Percentiles rank a stretch among this genome's conserved stretches.
Evolutionary conservation across 257 asterid genomes (phyloP).

Genomic region (Agastache rugosa): DNA sequence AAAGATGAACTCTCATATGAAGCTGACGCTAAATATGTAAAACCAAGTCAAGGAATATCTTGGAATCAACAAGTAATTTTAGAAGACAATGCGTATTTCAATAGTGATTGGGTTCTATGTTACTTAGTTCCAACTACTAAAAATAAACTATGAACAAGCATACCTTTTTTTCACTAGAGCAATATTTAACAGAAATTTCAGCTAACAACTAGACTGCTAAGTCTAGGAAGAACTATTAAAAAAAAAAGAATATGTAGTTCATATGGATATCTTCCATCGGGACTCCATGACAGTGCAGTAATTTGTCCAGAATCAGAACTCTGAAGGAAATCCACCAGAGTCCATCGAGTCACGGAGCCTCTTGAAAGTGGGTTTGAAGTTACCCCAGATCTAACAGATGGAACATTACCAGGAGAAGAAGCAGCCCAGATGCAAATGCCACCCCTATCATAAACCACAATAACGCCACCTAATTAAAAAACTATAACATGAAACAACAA

Average conservation of each 20-base stretch:
- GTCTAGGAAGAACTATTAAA: slow-evolving; percentile 7
- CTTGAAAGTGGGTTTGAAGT: slow-evolving; percentile 73
- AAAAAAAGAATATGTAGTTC: neutral
- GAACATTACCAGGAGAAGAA: slow-evolving; percentile 84
- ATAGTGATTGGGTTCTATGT: neutral
- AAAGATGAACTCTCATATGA: slow-evolving; percentile 88
- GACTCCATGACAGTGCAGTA: slow-evolving; percentile 96
- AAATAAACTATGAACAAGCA: neutral
- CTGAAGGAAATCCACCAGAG: slow-evolving; percentile 85
- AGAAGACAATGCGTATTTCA: neutral
- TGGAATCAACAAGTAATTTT: slow-evolving; percentile 20
- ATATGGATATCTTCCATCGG: slow-evolving; percentile 94
- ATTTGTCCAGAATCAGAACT: slow-evolving; percentile 73
- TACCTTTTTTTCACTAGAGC: neutral
- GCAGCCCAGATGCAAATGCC: slow-evolving; percentile 98
- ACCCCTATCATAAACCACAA: slow-evolving; percentile 63
- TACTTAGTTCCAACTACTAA: neutral
- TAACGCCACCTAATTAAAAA: slow-evolving; percentile 31
- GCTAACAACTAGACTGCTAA: slow-evolving; percentile 13
- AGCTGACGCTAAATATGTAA: slow-evolving; percentile 93
- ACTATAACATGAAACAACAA: slow-evolving; percentile 25
- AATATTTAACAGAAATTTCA: slow-evolving; percentile 9
- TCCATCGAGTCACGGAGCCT: slow-evolving; percentile 82
- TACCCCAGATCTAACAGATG: slow-evolving; percentile 78
- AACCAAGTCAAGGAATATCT: slow-evolving; percentile 60